Conservation (phyloP, 148 eudicot species). For the Vaccinium macrocarpon region DNA sequence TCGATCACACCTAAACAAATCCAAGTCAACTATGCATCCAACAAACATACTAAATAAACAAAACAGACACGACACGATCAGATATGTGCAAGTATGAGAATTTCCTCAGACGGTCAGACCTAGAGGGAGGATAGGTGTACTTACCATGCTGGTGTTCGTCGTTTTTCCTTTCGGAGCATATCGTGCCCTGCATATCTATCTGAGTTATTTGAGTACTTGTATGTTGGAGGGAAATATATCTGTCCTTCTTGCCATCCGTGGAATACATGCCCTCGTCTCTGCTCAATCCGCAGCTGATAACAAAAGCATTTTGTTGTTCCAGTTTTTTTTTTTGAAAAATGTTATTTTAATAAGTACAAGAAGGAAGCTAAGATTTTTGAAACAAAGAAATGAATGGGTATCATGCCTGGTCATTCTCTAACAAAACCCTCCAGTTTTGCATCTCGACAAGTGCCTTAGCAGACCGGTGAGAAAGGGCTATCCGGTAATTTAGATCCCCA, state of each 20-base stretch:
- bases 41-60: neutral
- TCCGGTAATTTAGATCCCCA: constrained; percentile 90
- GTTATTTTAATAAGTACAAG: neutral
- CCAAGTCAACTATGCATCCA: neutral
- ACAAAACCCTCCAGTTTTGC: constrained; percentile 95
- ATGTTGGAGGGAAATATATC: constrained; percentile 96
- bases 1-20: constrained; percentile 72
- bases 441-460: constrained; percentile 93
- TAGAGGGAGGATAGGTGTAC: constrained; percentile 6
- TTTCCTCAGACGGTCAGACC: neutral
- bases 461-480: constrained; percentile 83
- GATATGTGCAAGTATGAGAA: neutral
- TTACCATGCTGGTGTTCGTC: constrained; percentile 97
- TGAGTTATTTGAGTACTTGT: constrained; percentile 89
- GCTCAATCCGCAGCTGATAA: constrained; percentile 76
- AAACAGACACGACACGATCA: neutral
- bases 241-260: constrained; percentile 90
- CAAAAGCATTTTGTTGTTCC: constrained; percentile 7
- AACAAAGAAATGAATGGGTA: neutral
- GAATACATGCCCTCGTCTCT: constrained; percentile 79
- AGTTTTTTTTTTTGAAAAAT: neutral
- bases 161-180: constrained; percentile 79
- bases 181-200: constrained; percentile 89
- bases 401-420: constrained; percentile 87
- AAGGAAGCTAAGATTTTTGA: neutral